Evolutionary conservation across 2,329 filamentous ascomycete species (phyloP), one percentile per base, ranked within the genome.

Genomic region (Sporothrix phasma): DNA sequence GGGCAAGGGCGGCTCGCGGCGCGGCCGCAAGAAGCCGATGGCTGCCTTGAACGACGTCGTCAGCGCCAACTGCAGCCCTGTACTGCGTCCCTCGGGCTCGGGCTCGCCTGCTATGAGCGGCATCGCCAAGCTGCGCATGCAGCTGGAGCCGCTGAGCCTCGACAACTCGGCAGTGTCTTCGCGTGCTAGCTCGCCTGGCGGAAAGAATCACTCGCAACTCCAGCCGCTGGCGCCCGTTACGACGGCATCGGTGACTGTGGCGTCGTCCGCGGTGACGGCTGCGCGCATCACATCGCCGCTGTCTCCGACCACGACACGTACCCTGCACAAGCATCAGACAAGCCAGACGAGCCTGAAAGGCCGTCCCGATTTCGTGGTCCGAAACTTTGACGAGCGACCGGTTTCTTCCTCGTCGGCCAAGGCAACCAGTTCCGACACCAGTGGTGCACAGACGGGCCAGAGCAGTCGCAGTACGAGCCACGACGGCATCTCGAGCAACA

Each of bases 61-160:
- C 69, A 85, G 83, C 73, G 81, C 81, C 64, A 79, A 89, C 74
- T 86, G 84, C 74, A 87, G 84, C 73, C 85, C 85, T 7, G 72
- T 79, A 61, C 73, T 88, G 67, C 73, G 72, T 56, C 81, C 83
- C 56, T 71, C 74, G 29, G 74, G 78, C 17, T 84, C 74, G 37
- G 73, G 77, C n/a, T 84, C 83, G 19, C 82, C 83, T 11, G 80
- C 77, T 58, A 71, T 86, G 34, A 87, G 88, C 66, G 92, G 91
- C 56, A 92, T 97, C 70, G 89, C 90, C 71, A 89, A 88, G 70
- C 78, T 97, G 71, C 91, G 91, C 73, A 80, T 88, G 73, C 88
- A 94, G 72, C 81, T 96, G 65, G 92, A 96, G 66, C 85, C 87
- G 2, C 78, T 97, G 62, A 89, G 83, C 71, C 79, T 96, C 15